Percentiles rank a stretch among this genome's conserved stretches.
These are phyloP conservation scores for Plantago ovata DNA, from an alignment of 257 asterid species.

Conservation along the genomic window DNA sequence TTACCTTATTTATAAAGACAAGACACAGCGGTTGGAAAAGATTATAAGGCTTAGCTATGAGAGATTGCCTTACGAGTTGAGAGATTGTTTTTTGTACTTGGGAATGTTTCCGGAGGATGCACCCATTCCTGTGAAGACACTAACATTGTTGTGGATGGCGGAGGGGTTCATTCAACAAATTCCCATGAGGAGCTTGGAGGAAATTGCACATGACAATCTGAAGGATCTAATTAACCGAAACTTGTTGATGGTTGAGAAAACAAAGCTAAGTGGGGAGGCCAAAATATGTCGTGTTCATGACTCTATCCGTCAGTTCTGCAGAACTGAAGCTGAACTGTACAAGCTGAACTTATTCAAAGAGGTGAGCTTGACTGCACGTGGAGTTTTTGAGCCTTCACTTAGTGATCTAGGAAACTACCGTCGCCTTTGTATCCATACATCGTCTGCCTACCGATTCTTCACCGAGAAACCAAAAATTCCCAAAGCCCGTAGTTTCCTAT, in stretches of 20 bases:
- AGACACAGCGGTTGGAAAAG: background rate
- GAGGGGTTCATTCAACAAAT: conserved; percentile 15
- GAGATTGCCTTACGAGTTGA: background rate
- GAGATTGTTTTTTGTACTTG: conserved; percentile 8
- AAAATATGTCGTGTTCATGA: conserved; percentile 20
- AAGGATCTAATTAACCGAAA: conserved; percentile 11
- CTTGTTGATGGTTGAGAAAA: conserved; percentile 16
- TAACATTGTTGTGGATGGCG: conserved; percentile 5
- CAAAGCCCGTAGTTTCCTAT: conserved; percentile 22
- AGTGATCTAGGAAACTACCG: background rate
- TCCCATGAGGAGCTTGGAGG: conserved; percentile 6
- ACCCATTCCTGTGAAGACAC: background rate
- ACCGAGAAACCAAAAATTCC: background rate
- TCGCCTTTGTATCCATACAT: conserved; percentile 23
- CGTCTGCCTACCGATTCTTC: background rate
- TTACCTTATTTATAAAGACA: background rate
- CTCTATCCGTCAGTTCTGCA: conserved; percentile 15
- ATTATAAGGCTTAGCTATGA: background rate
- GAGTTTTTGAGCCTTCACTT: background rate
- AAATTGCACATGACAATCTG: conserved; percentile 2
- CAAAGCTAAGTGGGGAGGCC: conserved; percentile 12
- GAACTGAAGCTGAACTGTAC: background rate
- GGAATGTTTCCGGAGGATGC: conserved; percentile 5
- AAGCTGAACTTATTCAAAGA: conserved; percentile 12
- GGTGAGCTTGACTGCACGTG: background rate